phyloP scores from a whole-genome alignment of 2,329 filamentous ascomycete genomes.

The Xylaria sp. region DNA sequence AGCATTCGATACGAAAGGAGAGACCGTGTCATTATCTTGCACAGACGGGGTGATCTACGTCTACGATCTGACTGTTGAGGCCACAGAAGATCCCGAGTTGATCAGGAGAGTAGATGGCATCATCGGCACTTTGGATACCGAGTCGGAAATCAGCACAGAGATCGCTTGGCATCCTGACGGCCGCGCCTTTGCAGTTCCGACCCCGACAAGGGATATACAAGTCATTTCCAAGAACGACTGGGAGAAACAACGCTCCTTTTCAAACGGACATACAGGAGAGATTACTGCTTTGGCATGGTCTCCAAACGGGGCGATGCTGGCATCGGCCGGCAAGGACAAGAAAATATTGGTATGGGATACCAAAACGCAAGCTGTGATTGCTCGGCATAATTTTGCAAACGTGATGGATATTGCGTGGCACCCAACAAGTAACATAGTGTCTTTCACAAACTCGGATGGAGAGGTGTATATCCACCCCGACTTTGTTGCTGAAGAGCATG shows the following conservation, averaged over 20 bases:
- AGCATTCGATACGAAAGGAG: slow-evolving; percentile 84
- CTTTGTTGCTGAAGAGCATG: slow-evolving; percentile 70
- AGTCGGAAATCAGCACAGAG: slow-evolving; percentile 78
- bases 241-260: slow-evolving; percentile 84
- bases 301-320: slow-evolving; percentile 90
- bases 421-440: slow-evolving; percentile 85
- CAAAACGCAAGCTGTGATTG: slow-evolving; percentile 83
- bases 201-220: slow-evolving; percentile 83
- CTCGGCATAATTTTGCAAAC: slow-evolving; percentile 81
- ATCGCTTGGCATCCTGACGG: slow-evolving; percentile 95
- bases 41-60: slow-evolving; percentile 91
- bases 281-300: slow-evolving; percentile 94
- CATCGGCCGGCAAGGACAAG: slow-evolving; percentile 73
- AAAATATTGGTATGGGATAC: slow-evolving; percentile 88
- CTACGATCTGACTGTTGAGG: slow-evolving; percentile 73
- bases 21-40: slow-evolving; percentile 81
- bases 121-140: slow-evolving; percentile 81
- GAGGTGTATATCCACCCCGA: slow-evolving; percentile 91
- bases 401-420: slow-evolving; percentile 93
- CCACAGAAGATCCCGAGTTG: slow-evolving; percentile 80
- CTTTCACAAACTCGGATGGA: slow-evolving; percentile 92
- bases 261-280: slow-evolving; percentile 81
- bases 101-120: slow-evolving; percentile 87
- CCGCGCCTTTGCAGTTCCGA: slow-evolving; percentile 86
- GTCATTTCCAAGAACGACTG: slow-evolving; percentile 90